These are phyloP conservation scores for Salicornia ramosissima DNA, from an alignment of 148 eudicot species.

Conservation along the genomic window DNA sequence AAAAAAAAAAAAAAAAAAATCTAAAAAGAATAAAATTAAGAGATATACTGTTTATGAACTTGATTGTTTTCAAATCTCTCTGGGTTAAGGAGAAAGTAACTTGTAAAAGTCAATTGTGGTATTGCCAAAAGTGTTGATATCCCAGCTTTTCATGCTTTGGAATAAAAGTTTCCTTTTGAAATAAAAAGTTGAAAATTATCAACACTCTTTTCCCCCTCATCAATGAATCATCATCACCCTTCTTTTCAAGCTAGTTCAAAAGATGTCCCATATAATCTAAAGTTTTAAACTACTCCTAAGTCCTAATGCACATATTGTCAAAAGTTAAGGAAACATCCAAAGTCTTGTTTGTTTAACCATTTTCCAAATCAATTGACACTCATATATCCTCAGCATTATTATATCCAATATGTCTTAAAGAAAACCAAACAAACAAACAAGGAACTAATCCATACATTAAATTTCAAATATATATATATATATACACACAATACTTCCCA, in stretches of 20 bases:
- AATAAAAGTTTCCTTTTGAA: conserved; percentile 21
- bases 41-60: neutral
- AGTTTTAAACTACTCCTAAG: too few species aligned
- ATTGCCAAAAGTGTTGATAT: conserved; percentile 11
- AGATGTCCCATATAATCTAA: conserved; percentile 14
- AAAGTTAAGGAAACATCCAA: conserved; percentile 25
- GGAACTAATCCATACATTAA: neutral
- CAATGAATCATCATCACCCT: conserved; percentile 13
- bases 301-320: conserved; percentile 24
- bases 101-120: neutral
- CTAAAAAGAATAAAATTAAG: conserved; percentile 1
- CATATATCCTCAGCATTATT: neutral
- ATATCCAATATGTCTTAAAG: neutral
- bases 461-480: too few species aligned
- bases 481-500: too few species aligned
- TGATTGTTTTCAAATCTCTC: neutral
- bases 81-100: conserved; percentile 18
- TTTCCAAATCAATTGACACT: neutral
- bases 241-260: conserved; percentile 5
- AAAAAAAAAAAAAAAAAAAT: neutral
- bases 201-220: conserved; percentile 11
- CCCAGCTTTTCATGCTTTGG: conserved; percentile 16
- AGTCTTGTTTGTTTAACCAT: neutral
- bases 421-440: neutral
- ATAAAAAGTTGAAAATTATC: conserved; percentile 7